Evolutionary conservation across 257 asterid species (phyloP), one percentile per base, ranked within the genome.

Genomic region (Nicotiana sylvestris): DNA sequence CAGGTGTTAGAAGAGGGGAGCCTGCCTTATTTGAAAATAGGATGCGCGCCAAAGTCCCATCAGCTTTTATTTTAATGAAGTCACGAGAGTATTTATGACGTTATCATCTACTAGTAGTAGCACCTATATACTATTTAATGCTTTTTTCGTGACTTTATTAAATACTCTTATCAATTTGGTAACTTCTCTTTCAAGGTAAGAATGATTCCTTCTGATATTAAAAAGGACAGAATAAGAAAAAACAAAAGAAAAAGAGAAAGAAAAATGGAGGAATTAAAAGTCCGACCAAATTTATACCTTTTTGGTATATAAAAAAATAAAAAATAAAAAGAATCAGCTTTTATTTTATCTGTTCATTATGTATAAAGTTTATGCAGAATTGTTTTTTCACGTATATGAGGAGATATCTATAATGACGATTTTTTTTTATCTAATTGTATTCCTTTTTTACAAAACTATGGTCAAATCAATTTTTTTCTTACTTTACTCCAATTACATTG

Each of bases 121-220:
- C 43, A 13, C 46, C 49, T 43, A 7, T 8, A 39, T 30, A 30
- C 15, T 35, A 8, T 27, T 74, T 25, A 27, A 74, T 74, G 64
- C 43, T 7, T 49, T 74, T 60, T 21, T 74, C 80, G 80, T 74
- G 80, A 74, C 80, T 74, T 74, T 51, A 49, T 74, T 74, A 27
- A 74, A 13, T 74, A 49, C 27, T 61, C 11, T 9, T 43, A 7
- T 43, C 49, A 43, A 13, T 74, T 74, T 27, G 27, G 62, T 74
- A 27, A 74, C 79, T 74, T 74, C 61, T 74, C 79, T 25, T 74
- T 74, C 79, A 74, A 74, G 79, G 39, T 72, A 74, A 74, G 62
- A 49, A 49, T 74, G 3, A 72, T 72, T 72, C 39, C 1, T 9
- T 68, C 17, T 25, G 12, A 39, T 21, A 37, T 39, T 2, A 69